These are phyloP conservation scores for Mucor velutinosus DNA, from an alignment of 371 early-diverging fungal genomes.

Conservation along the genomic window DNA sequence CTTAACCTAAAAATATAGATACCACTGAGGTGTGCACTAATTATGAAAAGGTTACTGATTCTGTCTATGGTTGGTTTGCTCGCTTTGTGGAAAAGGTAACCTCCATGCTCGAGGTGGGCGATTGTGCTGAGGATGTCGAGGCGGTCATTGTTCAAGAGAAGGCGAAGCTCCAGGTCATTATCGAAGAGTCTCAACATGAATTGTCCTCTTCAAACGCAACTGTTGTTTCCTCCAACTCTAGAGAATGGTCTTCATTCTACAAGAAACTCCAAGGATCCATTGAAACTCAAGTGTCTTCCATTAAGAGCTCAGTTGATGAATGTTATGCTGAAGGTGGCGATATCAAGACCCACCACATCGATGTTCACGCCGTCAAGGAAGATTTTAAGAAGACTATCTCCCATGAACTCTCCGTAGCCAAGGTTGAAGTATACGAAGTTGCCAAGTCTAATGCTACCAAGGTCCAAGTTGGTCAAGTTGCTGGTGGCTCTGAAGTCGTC, in stretches of 20 bases:
- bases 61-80: conserved; percentile 10
- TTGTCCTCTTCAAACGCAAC: not conserved
- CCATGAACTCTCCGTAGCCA: conserved; percentile 6
- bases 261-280: conserved; percentile 11
- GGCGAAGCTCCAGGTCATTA: conserved; percentile 4
- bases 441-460: not conserved
- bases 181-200: conserved; percentile 12
- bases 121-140: conserved; percentile 15
- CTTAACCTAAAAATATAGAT: not conserved
- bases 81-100: conserved; percentile 14
- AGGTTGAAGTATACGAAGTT: conserved; percentile 11
- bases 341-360: conserved; percentile 1
- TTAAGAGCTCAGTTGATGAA: conserved; percentile 17
- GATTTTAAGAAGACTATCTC: conserved; percentile 6
- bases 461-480: not conserved
- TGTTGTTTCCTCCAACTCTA: not conserved
- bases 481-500: not conserved
- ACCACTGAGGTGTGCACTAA: not conserved
- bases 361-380: conserved; percentile 4
- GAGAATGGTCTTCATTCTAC: conserved; percentile 12
- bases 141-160: conserved; percentile 15
- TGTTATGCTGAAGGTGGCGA: not conserved
- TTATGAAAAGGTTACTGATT: not conserved
- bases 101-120: conserved; percentile 16
- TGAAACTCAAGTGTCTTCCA: conserved; percentile 8